Percentiles rank a stretch among this genome's conserved stretches.
These are phyloP conservation scores for Curvularia sp. DNA, from an alignment of 2,329 filamentous ascomycete species.

Conservation along the genomic window DNA sequence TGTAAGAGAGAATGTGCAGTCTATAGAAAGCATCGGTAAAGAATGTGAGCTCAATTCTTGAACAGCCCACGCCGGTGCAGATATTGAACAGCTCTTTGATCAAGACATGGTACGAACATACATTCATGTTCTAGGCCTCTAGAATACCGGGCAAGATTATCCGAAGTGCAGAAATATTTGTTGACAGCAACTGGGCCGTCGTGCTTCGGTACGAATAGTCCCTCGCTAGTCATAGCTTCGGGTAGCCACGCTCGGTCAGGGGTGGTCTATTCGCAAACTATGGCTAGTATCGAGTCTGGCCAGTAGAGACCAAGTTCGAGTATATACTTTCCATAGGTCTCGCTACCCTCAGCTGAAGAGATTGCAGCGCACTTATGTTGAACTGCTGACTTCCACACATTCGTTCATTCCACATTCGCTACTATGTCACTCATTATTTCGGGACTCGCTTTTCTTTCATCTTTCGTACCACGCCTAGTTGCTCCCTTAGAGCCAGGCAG, in stretches of 20 bases:
- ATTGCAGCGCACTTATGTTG: background rate
- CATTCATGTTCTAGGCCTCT: background rate
- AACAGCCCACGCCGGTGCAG: background rate
- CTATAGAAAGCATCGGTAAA: background rate
- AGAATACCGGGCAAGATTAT: background rate
- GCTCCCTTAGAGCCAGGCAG: background rate
- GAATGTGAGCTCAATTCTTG: background rate
- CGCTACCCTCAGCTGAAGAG: background rate
- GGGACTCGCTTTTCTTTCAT: conserved; percentile 22
- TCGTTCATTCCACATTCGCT: conserved; percentile 6
- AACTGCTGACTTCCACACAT: conserved; percentile 7
- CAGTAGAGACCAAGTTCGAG: background rate
- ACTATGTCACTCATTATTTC: conserved; percentile 22
- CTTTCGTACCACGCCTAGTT: conserved; percentile 24
- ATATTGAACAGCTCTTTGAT: background rate
- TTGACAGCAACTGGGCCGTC: background rate
- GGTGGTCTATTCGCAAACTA: conserved; percentile 7
- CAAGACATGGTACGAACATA: background rate
- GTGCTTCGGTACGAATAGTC: background rate
- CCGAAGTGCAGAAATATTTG: background rate
- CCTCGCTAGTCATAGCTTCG: conserved; percentile 1
- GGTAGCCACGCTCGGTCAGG: conserved; percentile 6
- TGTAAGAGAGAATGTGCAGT: background rate
- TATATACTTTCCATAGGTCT: conserved; percentile 13
- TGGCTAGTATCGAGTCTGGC: background rate